Evolutionary conservation across 2,329 filamentous ascomycete species (phyloP).

Genomic region (Ophiostoma triangulosporum): DNA sequence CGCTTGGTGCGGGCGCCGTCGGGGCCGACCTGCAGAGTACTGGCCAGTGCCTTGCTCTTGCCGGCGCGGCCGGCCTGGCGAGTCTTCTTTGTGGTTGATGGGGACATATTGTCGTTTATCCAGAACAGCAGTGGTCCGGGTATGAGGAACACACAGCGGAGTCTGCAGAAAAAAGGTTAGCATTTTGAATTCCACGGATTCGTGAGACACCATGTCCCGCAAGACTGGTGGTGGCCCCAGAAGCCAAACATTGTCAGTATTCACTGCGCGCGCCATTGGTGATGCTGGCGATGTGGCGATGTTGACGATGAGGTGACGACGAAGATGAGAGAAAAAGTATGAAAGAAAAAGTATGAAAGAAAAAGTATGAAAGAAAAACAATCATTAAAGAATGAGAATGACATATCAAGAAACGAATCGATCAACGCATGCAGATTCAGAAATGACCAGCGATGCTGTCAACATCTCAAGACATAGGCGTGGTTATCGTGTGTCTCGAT

Average conservation of each 20-base stretch:
- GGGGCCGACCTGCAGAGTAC: conserved; percentile 13
- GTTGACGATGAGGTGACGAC: neutral
- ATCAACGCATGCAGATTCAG: too few species aligned
- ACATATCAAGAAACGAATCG: too few species aligned
- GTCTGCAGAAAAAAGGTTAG: conserved; percentile 11
- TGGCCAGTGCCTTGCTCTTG: neutral
- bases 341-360: too few species aligned
- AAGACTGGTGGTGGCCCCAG: neutral
- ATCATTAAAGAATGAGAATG: too few species aligned
- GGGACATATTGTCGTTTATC: conserved; percentile 21
- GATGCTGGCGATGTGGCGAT: neutral
- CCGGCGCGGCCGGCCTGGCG: neutral
- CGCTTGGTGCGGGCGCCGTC: conserved; percentile 21
- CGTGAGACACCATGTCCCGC: neutral
- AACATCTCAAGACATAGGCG: too few species aligned
- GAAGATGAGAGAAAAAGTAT: neutral
- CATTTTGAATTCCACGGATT: neutral
- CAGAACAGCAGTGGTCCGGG: too few species aligned
- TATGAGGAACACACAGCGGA: conserved; percentile 16
- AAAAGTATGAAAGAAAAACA: too few species aligned
- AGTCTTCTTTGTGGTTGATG: conserved; percentile 25
- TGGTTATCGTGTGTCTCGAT: too few species aligned
- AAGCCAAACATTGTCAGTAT: neutral
- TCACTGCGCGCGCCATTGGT: neutral
- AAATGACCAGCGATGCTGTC: too few species aligned